Percentiles rank a stretch among this genome's conserved stretches.
Evolutionary conservation across 352 stramenopile species (phyloP).

Genomic region (Aphanomyces invadans): DNA sequence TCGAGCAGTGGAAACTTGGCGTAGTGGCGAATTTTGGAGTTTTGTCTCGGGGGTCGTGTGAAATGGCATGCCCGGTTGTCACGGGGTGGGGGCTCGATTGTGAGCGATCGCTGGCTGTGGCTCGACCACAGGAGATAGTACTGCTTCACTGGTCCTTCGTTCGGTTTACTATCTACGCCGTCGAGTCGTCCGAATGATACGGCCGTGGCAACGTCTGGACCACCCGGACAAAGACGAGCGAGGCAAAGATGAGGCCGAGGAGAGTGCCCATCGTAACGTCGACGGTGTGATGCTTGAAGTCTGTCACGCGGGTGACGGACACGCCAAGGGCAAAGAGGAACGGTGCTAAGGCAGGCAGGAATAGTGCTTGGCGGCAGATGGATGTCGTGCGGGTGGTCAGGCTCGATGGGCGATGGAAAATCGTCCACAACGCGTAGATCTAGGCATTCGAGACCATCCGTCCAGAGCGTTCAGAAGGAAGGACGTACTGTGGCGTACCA

Average conservation of each 20-base stretch:
- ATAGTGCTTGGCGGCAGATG: neutral
- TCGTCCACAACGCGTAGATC: slow-evolving; percentile 11
- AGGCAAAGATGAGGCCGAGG: slow-evolving; percentile 10
- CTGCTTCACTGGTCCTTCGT: too few species aligned
- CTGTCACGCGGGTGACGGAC: slow-evolving; percentile 10
- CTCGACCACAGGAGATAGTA: too few species aligned
- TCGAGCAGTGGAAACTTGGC: too few species aligned
- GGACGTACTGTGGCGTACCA: slow-evolving; percentile 1
- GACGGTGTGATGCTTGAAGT: slow-evolving; percentile 19
- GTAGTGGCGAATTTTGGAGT: too few species aligned
- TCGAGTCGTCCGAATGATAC: too few species aligned
- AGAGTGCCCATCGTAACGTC: slow-evolving; percentile 20
- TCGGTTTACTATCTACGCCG: too few species aligned
- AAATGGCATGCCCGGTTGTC: too few species aligned
- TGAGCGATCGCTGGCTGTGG: too few species aligned
- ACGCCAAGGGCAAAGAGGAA: neutral
- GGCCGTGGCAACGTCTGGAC: neutral
- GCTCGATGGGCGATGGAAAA: neutral
- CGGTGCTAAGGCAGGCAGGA: slow-evolving; percentile 1
- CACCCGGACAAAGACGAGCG: neutral
- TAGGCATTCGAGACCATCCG: neutral
- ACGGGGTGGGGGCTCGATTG: too few species aligned
- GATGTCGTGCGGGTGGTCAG: neutral
- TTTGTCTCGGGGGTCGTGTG: too few species aligned
- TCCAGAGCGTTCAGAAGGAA: neutral